Conservation (phyloP, 768 basidiomycete species). For the Boletus subcaerulescens region DNA sequence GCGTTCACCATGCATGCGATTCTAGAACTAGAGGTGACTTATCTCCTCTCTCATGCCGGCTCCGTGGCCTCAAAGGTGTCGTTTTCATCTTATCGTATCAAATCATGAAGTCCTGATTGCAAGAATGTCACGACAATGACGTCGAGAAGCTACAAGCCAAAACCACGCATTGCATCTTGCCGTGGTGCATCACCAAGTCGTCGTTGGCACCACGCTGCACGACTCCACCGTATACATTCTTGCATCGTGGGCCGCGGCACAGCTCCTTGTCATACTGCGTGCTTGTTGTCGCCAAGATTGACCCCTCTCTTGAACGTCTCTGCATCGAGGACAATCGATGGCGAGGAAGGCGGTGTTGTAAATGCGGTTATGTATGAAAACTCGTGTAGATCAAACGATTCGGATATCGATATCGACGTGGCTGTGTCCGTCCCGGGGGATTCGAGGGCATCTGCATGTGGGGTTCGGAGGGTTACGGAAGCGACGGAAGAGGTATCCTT, state of each 20-base stretch:
- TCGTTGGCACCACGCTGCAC: constrained; percentile 1
- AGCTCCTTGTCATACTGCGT: constrained; percentile 10
- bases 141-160: constrained; percentile 16
- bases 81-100: constrained; percentile 20
- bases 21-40: constrained; percentile 1
- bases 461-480: constrained; percentile 8
- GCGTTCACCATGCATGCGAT: constrained; percentile 18
- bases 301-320: constrained; percentile 11
- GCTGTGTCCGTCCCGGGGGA: constrained; percentile 12
- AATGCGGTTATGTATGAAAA: constrained; percentile 32
- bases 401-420: constrained; percentile 10
- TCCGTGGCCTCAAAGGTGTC: background rate
- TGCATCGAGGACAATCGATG: constrained; percentile 13
- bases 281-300: constrained; percentile 5
- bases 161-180: constrained; percentile 1
- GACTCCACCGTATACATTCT: constrained; percentile 12
- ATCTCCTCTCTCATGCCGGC: background rate
- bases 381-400: constrained; percentile 27
- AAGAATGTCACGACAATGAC: constrained; percentile 4
- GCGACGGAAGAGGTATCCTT: constrained; percentile 3
- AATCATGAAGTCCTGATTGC: constrained; percentile 22
- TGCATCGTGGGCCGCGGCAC: constrained; percentile 1
- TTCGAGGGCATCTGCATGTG: constrained; percentile 1
- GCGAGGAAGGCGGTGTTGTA: constrained; percentile 30
- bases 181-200: background rate